Evolutionary conservation across 345 rosid species (phyloP), one percentile per base, ranked within the genome.

Genomic region (Syzygium aromaticum): DNA sequence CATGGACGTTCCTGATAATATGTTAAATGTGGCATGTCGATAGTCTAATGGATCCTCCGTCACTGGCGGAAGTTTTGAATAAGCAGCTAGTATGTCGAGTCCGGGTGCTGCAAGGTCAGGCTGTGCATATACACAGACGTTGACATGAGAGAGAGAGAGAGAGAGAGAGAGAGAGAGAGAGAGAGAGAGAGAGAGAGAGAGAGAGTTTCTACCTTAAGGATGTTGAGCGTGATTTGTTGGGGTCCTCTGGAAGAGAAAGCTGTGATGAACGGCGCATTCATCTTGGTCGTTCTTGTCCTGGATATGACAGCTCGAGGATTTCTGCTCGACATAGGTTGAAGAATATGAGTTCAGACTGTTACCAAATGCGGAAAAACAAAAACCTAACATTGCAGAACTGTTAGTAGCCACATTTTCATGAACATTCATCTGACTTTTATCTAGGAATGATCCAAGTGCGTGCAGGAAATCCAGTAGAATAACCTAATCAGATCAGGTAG

Each of bases 101-200:
- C 98, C 99, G 3, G 99, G 98, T 7, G 99, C 98, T 51, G 96
- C 88, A 77, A 97, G 83, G 86, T 97, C 98, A n/a, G 99, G 99
- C 97, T 95, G 95, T 89, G 13, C 82, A 73, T 73, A 73, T 73
- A 14, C 52, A 83, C 38, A 46, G 80, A 54, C 86, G 78, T 15
- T 2, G 38, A 61, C 15, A 38, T 67, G 73, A 22, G n/a, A 84
- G 43, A 85, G 56, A 54, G 22, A 40, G 21, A 57, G 40, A 88
- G 61, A 25, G 28, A 77, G 30, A 83, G n/a, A 30, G 15, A 17
- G 43, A 27, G 40, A 14, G 33, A 78, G 54, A 43, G 25, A 52
- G 52, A 73, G 77, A 33, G 38, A 84, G 38, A 17, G 40, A 77
- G 54, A 40, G 25, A 25, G 52, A 49, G 67, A n/a, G 46, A 80